A percentile compares a stretch with the other conserved stretches of the same genome.
phyloP scores from a whole-genome alignment of 2,329 filamentous ascomycete genomes.

The Cyanodermella asteris region DNA sequence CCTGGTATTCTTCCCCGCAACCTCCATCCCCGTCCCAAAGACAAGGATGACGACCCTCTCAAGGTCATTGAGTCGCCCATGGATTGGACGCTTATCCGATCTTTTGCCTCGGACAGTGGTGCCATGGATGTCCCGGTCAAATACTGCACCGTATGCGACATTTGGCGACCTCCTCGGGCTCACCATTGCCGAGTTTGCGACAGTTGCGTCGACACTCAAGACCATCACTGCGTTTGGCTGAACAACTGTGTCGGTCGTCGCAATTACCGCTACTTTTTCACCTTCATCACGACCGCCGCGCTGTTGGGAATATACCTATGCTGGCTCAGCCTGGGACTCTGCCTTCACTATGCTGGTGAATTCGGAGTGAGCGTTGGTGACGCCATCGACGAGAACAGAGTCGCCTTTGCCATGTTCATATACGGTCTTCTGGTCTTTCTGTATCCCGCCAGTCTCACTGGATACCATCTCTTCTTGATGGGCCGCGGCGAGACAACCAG shows the following conservation, averaged over 20 bases:
- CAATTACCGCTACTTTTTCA: conserved; percentile 96
- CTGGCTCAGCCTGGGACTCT: conserved; percentile 56
- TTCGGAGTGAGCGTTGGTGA: conserved; percentile 44
- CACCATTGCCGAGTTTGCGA: conserved; percentile 95
- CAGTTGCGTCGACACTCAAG: conserved; percentile 90
- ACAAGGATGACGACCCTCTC: conserved; percentile 60
- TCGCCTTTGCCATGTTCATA: conserved; percentile 74
- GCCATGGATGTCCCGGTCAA: conserved; percentile 98
- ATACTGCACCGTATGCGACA: conserved; percentile 92
- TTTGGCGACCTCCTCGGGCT: conserved; percentile 87
- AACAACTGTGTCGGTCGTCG: conserved; percentile 95
- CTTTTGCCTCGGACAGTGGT: conserved; percentile 48
- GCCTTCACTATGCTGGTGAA: conserved; percentile 46
- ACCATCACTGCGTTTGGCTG: conserved; percentile 97
- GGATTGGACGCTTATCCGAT: conserved; percentile 84
- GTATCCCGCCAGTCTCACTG: conserved; percentile 66
- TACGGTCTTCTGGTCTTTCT: conserved; percentile 53
- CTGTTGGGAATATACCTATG: conserved; percentile 56
- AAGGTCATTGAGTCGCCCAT: conserved; percentile 66
- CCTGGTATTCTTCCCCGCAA: conserved; percentile 88
- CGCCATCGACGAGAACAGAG: conserved; percentile 48
- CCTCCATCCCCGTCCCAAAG: conserved; percentile 56
- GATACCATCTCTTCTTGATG: conserved; percentile 83
- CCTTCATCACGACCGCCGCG: conserved; percentile 64
- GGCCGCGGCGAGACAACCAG: conserved; percentile 81